These are phyloP conservation scores for Ogataea saltuana DNA, from an alignment of 805 yeast species.

Conservation along the genomic window DNA sequence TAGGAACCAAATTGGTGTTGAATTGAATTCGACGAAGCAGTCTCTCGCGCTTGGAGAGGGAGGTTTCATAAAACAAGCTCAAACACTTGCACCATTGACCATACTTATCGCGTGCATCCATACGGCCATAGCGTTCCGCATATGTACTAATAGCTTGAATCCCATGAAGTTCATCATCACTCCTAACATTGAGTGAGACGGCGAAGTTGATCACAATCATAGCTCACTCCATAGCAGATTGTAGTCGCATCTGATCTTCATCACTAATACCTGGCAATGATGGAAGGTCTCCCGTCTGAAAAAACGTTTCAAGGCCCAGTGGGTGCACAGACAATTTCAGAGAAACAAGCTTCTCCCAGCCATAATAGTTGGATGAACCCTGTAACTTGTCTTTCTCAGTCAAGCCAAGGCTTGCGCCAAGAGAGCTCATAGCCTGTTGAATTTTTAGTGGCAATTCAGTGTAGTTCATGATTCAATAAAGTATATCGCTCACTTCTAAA, in stretches of 20 bases:
- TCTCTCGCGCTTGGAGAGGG: neutral
- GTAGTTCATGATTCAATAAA: neutral
- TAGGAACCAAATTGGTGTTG: too few relatives aligned
- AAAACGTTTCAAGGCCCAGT: neutral
- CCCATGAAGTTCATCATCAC: neutral
- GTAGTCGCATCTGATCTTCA: neutral
- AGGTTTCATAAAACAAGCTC: too few relatives aligned
- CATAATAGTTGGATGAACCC: neutral
- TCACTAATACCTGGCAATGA: neutral
- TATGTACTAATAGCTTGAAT: neutral
- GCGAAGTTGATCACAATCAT: neutral
- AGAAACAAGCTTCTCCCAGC: neutral
- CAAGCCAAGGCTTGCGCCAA: neutral
- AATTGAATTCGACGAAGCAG: neutral
- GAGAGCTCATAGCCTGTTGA: neutral
- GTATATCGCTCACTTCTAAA: neutral
- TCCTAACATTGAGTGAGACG: neutral
- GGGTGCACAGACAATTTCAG: neutral
- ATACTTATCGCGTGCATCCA: neutral
- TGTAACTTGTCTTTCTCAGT: neutral
- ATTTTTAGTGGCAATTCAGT: too few relatives aligned
- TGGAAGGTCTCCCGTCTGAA: neutral
- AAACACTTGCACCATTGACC: neutral
- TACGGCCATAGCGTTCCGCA: neutral
- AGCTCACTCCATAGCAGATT: neutral